phyloP scores from a whole-genome alignment of 2,329 filamentous ascomycete species.

The Sporothrix brasiliensis region DNA sequence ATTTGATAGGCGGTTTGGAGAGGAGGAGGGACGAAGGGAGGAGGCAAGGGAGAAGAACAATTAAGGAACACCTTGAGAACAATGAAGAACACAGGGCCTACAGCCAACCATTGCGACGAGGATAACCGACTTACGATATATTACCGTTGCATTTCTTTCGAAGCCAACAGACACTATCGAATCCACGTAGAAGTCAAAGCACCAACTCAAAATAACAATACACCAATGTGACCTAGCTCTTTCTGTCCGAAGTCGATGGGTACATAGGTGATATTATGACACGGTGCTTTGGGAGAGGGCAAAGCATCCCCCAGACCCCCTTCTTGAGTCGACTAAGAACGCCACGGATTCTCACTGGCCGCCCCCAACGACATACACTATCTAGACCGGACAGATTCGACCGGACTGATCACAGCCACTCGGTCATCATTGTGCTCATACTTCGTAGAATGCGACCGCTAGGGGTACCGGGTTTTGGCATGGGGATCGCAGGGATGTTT shows the following conservation, averaged over 20 bases:
- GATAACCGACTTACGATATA: neutral
- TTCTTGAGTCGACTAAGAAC: neutral
- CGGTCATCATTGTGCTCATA: neutral
- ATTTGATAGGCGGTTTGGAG: neutral
- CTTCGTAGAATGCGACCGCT: conserved; percentile 9
- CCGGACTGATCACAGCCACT: neutral
- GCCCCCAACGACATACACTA: neutral
- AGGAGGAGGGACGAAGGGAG: neutral
- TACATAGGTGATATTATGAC: neutral
- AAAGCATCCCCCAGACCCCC: neutral
- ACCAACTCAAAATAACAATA: conserved; percentile 1
- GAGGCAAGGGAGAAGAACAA: neutral
- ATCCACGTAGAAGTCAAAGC: neutral
- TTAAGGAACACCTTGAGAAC: neutral
- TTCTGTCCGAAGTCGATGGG: neutral
- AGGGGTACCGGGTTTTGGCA: conserved; percentile 6
- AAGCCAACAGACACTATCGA: neutral
- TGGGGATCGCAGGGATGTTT: conserved; percentile 23
- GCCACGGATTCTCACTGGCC: neutral
- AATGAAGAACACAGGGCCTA: neutral
- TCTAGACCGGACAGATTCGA: neutral
- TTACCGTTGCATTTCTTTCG: too few relatives aligned
- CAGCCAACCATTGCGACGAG: neutral
- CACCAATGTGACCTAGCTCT: neutral
- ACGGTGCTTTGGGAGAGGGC: neutral